Evolutionary conservation across 2,329 filamentous ascomycete species (phyloP), one percentile per base, ranked within the genome.

Genomic region (Fusarium sublunatum): DNA sequence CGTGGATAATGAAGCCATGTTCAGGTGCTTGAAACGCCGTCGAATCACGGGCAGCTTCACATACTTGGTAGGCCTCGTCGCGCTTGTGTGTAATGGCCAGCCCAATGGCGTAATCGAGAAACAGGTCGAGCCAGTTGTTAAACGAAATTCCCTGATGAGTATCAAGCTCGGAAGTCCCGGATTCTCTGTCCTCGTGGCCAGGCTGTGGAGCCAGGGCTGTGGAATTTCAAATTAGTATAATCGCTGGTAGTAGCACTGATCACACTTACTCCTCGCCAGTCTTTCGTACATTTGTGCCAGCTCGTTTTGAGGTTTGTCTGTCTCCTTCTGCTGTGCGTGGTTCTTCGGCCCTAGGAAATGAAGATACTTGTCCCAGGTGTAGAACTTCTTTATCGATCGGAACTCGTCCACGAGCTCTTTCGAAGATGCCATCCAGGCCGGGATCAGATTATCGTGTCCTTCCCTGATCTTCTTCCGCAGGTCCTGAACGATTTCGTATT

Each of bases 61-160:
- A 89, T 7, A 92, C 86, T 46, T 89, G 87, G 74, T 97, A 97
- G 46, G 92, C 89, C 61, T 92, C 88, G 38, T 88, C 83, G 12
- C 85, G 81, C 43, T 90, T 86, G 31, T 88, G 88, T 19, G 83
- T 79, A 38, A 87, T 85, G 7, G 93, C 91, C 29, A 95, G 83
- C 6, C 89, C 82, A 43, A 97, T 82, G 4, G 93, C 91, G 73
- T 96, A 96, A 70, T 95, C 91, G 32, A 96, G 84, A 73, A 99
- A 97, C 1, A 97, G 83, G 67, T 96, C 91, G 4, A 97, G 84
- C 95, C 95, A 99, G 42, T 88, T 84, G 55, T 88, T 82, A 72
- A 98, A 97, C 0, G 88, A 81, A 42, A 98, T 91, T 7, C 90
- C 91, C 65, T 92, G 89, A 72, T 92, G 93, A 57, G 73, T 80